Evolutionary conservation across 2,329 filamentous ascomycete genomes (phyloP), one percentile per base, ranked within the genome.

Genomic region (Xylaria sp.): DNA sequence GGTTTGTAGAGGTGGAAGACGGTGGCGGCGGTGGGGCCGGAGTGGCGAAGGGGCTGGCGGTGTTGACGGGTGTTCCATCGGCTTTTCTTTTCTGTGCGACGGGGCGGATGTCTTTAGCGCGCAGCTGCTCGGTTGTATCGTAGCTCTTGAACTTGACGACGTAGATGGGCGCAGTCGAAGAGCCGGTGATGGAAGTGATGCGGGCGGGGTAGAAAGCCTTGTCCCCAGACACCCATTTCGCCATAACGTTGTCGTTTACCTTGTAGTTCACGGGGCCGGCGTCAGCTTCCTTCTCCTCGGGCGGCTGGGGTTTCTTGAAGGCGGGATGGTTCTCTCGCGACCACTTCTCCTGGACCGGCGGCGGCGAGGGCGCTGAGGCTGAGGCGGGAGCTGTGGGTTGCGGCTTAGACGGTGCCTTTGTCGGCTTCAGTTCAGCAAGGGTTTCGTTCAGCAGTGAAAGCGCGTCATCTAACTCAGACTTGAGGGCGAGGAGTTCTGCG

Each of bases 61-160:
- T 72, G 71, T 81, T 77, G 74, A 85, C 85, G 79, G 91, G 86
- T 71, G 88, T 88, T 74, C 88, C 90, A 81, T 97, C 94, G 80
- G 93, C 92, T 82, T 97, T 97, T 78, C 93, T 89, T 84, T 97
- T 94, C 81, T 88, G 90, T 59, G 89, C 88, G 42, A 96, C 83
- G 59, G 94, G 93, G 75, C 93, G 90, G 72, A 97, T 93, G 77
- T 98, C 94, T 80, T 92, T 91, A 70, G 92, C 89, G 68, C 90
- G 88, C 69, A 97, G 82, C 40, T 92, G 96, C 80, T 97, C 94
- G 54, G 91, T 93, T 26, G 88, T 93, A 71, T 91, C 89, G 82
- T 98, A 98, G 76, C 89, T 93, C 82, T 97, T 95, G 85, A 98
- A 99, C 74, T 92, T 96, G 80, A 99, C 94, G 57, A 93, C 92